These are phyloP conservation scores for Crithidia bombi DNA, from an alignment of 208 protist genomes.

Conservation along the genomic window DNA sequence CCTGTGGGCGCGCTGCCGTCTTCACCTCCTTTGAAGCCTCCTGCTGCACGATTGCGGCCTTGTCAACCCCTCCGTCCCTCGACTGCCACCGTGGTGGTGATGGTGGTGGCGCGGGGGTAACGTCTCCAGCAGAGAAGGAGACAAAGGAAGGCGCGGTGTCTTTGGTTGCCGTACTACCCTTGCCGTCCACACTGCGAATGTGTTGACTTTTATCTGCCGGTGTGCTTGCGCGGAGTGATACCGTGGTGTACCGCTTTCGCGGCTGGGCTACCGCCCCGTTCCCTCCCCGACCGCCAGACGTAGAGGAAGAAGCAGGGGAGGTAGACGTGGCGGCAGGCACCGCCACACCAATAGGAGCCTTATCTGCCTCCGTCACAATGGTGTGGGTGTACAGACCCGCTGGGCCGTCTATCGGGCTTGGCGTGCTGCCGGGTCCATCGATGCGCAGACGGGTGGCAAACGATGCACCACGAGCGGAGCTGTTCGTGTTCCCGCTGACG, in stretches of 20 bases:
- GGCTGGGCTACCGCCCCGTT: neutral
- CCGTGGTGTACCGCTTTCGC: slow-evolving; percentile 13
- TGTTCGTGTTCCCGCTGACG: neutral
- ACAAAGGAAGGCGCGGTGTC: neutral
- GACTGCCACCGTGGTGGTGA: neutral
- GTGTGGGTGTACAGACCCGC: slow-evolving; percentile 45
- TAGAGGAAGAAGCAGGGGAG: neutral
- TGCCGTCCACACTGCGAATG: neutral
- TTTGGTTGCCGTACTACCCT: neutral
- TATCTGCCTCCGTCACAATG: slow-evolving; percentile 38
- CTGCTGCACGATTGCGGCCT: too few relatives aligned
- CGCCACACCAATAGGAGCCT: slow-evolving; percentile 33
- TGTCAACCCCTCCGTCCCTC: too few relatives aligned
- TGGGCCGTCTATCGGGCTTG: slow-evolving; percentile 4
- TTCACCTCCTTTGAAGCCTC: slow-evolving; percentile 1
- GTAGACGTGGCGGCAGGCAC: neutral
- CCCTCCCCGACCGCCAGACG: neutral
- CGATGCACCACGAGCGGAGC: slow-evolving; percentile 3
- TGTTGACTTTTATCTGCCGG: too few relatives aligned
- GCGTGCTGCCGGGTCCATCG: neutral
- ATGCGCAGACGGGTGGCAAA: slow-evolving; percentile 3
- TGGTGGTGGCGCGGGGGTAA: neutral
- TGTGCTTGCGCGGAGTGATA: slow-evolving; percentile 14
- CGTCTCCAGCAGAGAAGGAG: neutral
- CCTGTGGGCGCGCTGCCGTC: slow-evolving; percentile 37